Evolutionary conservation across 495 filamentous ascomycete species (phyloP), one percentile per base, ranked within the genome.

Genomic region (Physcia stellaris): DNA sequence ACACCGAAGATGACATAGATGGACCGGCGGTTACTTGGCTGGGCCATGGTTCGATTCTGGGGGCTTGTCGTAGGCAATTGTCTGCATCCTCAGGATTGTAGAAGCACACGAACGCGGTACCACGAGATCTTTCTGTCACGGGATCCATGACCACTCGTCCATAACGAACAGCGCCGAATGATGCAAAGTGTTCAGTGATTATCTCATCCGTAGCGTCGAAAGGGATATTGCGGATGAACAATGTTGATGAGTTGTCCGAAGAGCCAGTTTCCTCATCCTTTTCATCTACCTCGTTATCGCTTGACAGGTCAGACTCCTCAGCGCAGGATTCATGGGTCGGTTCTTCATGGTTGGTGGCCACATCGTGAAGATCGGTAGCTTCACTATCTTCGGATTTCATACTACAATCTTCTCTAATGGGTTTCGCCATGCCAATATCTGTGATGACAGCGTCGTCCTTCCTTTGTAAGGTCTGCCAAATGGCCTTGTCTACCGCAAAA

Each of bases 41-140:
- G 22, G 54, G 40, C 6, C 58, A 43, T 6, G 71, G 58, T 13
- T 60, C 56, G 15, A 61, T 56, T 16, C 66, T 70, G 2, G 90
- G 90, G 2, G 84, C 82, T 17, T 65, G 67, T 35, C 72, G 71
- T 30, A 94, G 56, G 58, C 92, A 96, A 17, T 66, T 52, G 35
- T 70, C 64, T 22, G 73, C 79, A 55, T 94, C 81, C 13, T 79
- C 74, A 32, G 59, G 55, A 39, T 83, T 77, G 62, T 76, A 80
- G 66, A 96, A 96, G 58, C 83, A 90, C 13, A 94, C 86, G 52
- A 99, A 99, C 2, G 82, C 90, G 3, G 90, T 95, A 20, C 90
- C 90, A 26, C 80, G 82, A 2, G 90, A 84, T 11, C 81, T 74
- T 44, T 84, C 84, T 2, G 83, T 94, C 18, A 77, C 73, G 19